phyloP scores from a whole-genome alignment of 768 basidiomycete genomes.

The Tephrocybe sp. region DNA sequence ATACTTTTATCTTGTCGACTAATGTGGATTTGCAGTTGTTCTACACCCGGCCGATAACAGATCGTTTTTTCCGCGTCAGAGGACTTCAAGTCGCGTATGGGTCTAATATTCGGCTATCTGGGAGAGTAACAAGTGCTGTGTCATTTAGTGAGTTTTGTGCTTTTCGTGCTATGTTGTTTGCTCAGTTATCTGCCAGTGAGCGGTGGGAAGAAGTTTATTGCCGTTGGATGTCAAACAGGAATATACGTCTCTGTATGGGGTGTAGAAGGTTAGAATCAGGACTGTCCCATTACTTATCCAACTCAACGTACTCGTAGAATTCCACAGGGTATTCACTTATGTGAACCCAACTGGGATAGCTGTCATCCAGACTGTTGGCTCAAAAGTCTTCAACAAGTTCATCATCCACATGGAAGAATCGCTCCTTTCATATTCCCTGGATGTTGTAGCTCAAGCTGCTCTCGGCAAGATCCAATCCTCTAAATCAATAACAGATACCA shows the following conservation, averaged over 20 bases:
- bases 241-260: constrained; percentile 64
- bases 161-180: neutral
- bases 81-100: constrained; percentile 31
- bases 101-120: constrained; percentile 42
- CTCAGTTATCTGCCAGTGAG: constrained; percentile 33
- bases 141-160: constrained; percentile 54
- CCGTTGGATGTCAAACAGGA: constrained; percentile 65
- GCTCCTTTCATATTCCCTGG: constrained; percentile 68
- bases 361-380: constrained; percentile 45
- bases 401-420: constrained; percentile 61
- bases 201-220: constrained; percentile 56
- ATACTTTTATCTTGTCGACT: neutral
- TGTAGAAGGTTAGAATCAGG: constrained; percentile 43
- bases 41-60: constrained; percentile 55
- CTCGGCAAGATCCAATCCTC: constrained; percentile 42
- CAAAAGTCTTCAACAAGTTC: constrained; percentile 60
- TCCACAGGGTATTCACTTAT: constrained; percentile 53
- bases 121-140: constrained; percentile 58
- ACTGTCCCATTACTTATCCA: neutral
- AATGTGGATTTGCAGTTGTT: constrained; percentile 55
- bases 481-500: constrained; percentile 51
- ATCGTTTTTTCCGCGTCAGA: constrained; percentile 58
- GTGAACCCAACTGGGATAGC: constrained; percentile 53
- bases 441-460: constrained; percentile 62
- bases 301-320: constrained; percentile 39